phyloP scores from a whole-genome alignment of 192 early-diverging fungal species.

The Umbelopsis vinacea region DNA sequence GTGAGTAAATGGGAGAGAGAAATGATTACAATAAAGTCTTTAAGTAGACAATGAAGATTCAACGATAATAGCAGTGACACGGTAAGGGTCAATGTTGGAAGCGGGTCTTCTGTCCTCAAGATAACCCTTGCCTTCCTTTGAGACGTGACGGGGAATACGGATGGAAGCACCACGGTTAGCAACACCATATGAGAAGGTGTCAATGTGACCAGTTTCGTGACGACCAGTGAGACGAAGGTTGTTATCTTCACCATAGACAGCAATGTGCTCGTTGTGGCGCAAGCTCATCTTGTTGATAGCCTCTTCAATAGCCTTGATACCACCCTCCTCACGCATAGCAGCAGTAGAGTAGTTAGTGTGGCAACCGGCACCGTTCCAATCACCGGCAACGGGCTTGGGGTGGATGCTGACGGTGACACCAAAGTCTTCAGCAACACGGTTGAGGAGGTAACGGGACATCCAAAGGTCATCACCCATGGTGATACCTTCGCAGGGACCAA shows the following conservation, averaged over 20 bases:
- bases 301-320: conserved; percentile 52
- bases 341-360: conserved; percentile 59
- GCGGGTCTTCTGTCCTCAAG: conserved; percentile 61
- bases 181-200: conserved; percentile 54
- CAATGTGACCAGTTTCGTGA: conserved; percentile 60
- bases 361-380: conserved; percentile 65
- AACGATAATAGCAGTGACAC: conserved; percentile 53
- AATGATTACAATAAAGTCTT: not conserved
- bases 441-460: conserved; percentile 53
- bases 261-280: conserved; percentile 55
- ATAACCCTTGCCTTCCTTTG: conserved; percentile 57
- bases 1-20: not conserved
- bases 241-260: conserved; percentile 62
- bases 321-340: conserved; percentile 54
- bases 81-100: conserved; percentile 62
- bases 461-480: conserved; percentile 60
- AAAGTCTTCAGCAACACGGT: conserved; percentile 64
- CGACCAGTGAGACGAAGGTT: conserved; percentile 56
- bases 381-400: conserved; percentile 63
- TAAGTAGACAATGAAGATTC: conserved; percentile 38
- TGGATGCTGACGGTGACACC: conserved; percentile 56
- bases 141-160: conserved; percentile 61
- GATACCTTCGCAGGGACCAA: conserved; percentile 61
- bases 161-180: conserved; percentile 62
- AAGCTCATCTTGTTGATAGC: conserved; percentile 55